These are phyloP conservation scores for Dionaea muscipula DNA, from an alignment of 179 eudicot species.

Conservation along the genomic window DNA sequence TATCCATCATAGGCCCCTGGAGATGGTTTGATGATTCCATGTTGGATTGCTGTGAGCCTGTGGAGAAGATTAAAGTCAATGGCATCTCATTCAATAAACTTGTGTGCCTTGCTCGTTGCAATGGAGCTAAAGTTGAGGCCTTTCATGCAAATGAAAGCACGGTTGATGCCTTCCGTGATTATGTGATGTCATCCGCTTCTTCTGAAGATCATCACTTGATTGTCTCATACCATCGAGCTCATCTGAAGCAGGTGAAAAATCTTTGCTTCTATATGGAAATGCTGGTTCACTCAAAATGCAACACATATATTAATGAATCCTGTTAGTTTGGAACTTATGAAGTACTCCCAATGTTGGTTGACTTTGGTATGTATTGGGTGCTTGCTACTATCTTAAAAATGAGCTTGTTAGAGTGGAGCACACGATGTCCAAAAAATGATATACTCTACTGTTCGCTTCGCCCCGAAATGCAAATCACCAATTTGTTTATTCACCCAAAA, in stretches of 20 bases:
- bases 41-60: constrained; percentile 43
- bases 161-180: constrained; percentile 17
- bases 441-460: too few species aligned
- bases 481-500: too few species aligned
- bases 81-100: constrained; percentile 36
- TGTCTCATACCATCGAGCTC: constrained; percentile 24
- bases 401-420: too few species aligned
- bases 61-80: constrained; percentile 28
- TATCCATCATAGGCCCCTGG: constrained; percentile 29
- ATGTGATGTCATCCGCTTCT: constrained; percentile 26
- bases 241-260: constrained; percentile 27
- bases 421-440: too few species aligned
- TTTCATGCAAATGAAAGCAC: constrained; percentile 33
- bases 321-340: too few species aligned
- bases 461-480: too few species aligned
- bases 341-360: too few species aligned
- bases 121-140: constrained; percentile 34
- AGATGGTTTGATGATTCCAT: constrained; percentile 43
- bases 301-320: neutral
- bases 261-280: neutral
- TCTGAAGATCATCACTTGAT: constrained; percentile 33
- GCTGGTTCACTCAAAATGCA: neutral
- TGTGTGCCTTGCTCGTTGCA: constrained; percentile 42
- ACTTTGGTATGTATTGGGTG: too few species aligned
- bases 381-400: too few species aligned